Percentiles rank a stretch among this genome's conserved stretches.
Conservation (phyloP, 1,139 yeast genomes). For the Yamadazyma mexicana region DNA sequence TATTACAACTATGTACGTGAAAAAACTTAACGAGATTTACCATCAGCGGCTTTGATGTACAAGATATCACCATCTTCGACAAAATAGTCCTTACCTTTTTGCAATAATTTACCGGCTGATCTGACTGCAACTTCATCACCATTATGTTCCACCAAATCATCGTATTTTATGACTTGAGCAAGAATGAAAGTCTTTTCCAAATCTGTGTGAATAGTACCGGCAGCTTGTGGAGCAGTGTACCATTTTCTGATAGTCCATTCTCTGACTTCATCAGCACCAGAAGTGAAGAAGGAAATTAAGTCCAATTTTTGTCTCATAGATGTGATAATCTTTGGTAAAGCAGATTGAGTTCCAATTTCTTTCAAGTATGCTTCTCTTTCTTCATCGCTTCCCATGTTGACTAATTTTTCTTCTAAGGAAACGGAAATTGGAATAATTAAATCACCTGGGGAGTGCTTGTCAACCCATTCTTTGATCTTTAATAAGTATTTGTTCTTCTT, state of each 20-base stretch:
- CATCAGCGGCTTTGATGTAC: conserved; percentile 95
- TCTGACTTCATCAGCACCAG: conserved; percentile 85
- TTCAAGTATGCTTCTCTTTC: conserved; percentile 92
- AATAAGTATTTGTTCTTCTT: conserved; percentile 95
- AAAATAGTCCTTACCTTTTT: conserved; percentile 96
- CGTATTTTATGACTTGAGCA: conserved; percentile 49
- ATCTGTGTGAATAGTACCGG: conserved; percentile 79
- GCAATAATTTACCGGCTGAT: conserved; percentile 89
- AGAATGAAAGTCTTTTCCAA: conserved; percentile 51
- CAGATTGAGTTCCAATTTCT: conserved; percentile 79
- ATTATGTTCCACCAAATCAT: conserved; percentile 57
- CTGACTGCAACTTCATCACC: conserved; percentile 85
- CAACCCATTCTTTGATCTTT: conserved; percentile 96
- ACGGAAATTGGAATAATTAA: conserved; percentile 92
- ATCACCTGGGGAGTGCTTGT: conserved; percentile 91
- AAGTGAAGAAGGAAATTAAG: conserved; percentile 80
- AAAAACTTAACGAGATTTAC: conserved; percentile 58
- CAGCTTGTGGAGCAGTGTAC: conserved; percentile 86
- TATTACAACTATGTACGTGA: neutral
- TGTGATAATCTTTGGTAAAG: conserved; percentile 83
- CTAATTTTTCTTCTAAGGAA: conserved; percentile 87
- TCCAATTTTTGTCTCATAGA: conserved; percentile 83
- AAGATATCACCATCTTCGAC: conserved; percentile 82
- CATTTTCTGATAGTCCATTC: conserved; percentile 88
- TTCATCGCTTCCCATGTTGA: conserved; percentile 84